Conservation (phyloP, 768 basidiomycete genomes). For the Mycena alexandri region DNA sequence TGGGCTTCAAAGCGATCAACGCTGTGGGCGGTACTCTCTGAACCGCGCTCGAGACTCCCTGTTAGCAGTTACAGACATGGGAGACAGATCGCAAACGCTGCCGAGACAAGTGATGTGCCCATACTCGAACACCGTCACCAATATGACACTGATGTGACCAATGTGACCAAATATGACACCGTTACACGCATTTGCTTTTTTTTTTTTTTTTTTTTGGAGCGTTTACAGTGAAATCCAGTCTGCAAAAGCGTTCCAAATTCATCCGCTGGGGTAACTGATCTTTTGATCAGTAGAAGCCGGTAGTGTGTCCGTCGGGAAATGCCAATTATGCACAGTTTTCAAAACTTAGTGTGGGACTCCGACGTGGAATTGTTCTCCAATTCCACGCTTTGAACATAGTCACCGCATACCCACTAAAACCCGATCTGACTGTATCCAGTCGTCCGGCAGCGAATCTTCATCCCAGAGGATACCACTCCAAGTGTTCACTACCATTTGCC, state of each 20-base stretch:
- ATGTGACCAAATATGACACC: too few relatives aligned
- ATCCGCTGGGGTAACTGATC: slow-evolving; percentile 10
- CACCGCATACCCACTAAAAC: slow-evolving; percentile 8
- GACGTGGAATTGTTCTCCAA: slow-evolving; percentile 16
- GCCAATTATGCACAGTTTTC: slow-evolving; percentile 1
- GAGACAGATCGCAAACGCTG: too few relatives aligned
- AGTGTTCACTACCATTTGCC: not conserved
- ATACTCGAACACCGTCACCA: too few relatives aligned
- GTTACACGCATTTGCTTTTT: too few relatives aligned
- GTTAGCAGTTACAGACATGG: too few relatives aligned
- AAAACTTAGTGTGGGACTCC: slow-evolving; percentile 13
- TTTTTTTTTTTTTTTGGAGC: too few relatives aligned
- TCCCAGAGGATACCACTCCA: slow-evolving; percentile 8
- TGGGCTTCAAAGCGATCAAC: too few relatives aligned
- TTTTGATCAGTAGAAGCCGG: slow-evolving; percentile 6
- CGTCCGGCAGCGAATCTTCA: slow-evolving; percentile 4
- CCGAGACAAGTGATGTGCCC: too few relatives aligned
- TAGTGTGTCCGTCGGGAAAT: slow-evolving; percentile 4
- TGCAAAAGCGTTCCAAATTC: not conserved
- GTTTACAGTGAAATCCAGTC: too few relatives aligned
- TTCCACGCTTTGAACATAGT: slow-evolving; percentile 3
- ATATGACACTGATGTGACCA: too few relatives aligned
- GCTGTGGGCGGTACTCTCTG: too few relatives aligned
- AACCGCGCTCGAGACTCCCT: too few relatives aligned
- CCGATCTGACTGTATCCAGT: slow-evolving; percentile 14